Evolutionary conservation across 805 yeast genomes (phyloP), one percentile per base, ranked within the genome.

Genomic region (Candida railenensis): DNA sequence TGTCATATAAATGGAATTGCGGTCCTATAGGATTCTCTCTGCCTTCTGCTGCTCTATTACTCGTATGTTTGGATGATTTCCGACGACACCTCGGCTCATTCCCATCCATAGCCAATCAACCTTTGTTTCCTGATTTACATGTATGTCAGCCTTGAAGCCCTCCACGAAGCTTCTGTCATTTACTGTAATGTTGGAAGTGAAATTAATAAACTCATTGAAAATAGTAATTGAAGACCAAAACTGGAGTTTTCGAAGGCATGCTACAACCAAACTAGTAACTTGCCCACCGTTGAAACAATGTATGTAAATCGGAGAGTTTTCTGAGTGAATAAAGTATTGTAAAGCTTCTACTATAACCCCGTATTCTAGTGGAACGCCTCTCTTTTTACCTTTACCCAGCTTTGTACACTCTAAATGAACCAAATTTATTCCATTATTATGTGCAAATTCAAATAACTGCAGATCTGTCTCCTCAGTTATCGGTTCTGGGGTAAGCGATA

Each of bases 231-330:
- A 78, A 8, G 94, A 84, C 99, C 99, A 94, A 54, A 85, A 81
- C 21, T 89, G 86, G 16, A 87, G 67, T 54, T 87, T 87, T 32
- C 99, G 67, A 34, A 90, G 67, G 61, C 97, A 90, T 3, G 97
- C 98, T 20, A 92, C 78, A 1, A 89, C 81, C 40, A 94, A 69
- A 20, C 92, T 81, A 0, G 96, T 88, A 2, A 88, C 85, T 52
- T 89, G 90, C 8, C 96, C 90, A 0, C 97, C 98, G 59, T 89
- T 91, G 21, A 83, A 68, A 63, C 98, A 92, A 64, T 92, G 97
- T 3, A 92, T 62, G 60, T 87, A 91, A 1, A 86, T 70, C 0
- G 97, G 96, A 9, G 83, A 78, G 52, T 74, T 68, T 16, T 77
- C 75, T 20, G 73, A 68, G 57, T 85, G 81, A 12, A 85, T 70